Evolutionary conservation across 495 filamentous ascomycete species (phyloP).

Genomic region (Cetradonia linearis): DNA sequence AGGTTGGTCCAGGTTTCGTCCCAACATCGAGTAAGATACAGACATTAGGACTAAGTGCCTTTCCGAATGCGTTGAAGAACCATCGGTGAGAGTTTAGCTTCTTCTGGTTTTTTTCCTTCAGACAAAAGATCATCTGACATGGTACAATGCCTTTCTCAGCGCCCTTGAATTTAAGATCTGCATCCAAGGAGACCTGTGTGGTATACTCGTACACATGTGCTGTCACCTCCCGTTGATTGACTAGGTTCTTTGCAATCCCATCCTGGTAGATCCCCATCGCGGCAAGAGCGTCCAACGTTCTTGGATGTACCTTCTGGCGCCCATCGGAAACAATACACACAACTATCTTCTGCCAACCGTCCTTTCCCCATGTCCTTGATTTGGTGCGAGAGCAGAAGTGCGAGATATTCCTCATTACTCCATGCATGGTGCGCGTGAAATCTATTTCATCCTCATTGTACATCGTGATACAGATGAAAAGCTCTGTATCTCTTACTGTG

Average conservation of each 20-base stretch:
- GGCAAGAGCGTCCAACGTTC: slow-evolving; percentile 89
- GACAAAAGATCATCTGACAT: slow-evolving; percentile 95
- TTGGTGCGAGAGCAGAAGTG: slow-evolving; percentile 92
- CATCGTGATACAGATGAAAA: slow-evolving; percentile 98
- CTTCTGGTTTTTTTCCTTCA: slow-evolving; percentile 97
- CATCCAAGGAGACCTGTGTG: slow-evolving; percentile 90
- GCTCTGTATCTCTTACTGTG: slow-evolving; percentile 85
- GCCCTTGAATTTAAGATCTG: slow-evolving; percentile 95
- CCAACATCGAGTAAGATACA: slow-evolving; percentile 96
- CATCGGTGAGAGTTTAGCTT: slow-evolving; percentile 98
- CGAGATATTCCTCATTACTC: slow-evolving; percentile 93
- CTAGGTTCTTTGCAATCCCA: slow-evolving; percentile 95
- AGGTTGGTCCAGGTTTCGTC: slow-evolving; percentile 73
- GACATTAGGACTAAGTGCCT: slow-evolving; percentile 85
- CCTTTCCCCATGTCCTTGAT: slow-evolving; percentile 90
- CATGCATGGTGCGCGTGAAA: slow-evolving; percentile 97
- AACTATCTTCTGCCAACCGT: slow-evolving; percentile 99
- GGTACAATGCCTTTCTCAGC: slow-evolving; percentile 99
- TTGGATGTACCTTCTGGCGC: slow-evolving; percentile 83
- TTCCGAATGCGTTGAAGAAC: slow-evolving; percentile 99
- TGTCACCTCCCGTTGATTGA: slow-evolving; percentile 76
- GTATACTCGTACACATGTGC: slow-evolving; percentile 99
- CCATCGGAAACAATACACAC: slow-evolving; percentile 94
- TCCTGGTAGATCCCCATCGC: slow-evolving; percentile 98
- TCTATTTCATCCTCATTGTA: slow-evolving; percentile 95